Conservation (phyloP, 1,284 basidiomycete genomes). For the Filobasidium uniguttulatum region DNA sequence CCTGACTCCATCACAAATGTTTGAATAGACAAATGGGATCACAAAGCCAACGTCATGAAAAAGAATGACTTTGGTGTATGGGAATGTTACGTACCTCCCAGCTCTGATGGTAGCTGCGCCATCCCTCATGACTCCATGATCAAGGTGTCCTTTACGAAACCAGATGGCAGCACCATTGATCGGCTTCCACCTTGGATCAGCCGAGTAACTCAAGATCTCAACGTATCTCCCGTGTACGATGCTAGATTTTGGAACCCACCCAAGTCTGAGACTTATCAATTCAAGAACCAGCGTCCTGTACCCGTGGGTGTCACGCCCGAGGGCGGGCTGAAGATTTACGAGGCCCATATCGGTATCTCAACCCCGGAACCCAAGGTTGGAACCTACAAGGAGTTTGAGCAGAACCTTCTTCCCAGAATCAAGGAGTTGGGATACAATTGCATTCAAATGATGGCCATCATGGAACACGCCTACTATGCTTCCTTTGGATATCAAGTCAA, state of each 20-base stretch:
- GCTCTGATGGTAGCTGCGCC: conserved; percentile 53
- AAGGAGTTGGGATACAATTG: conserved; percentile 85
- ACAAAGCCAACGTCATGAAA: conserved; percentile 67
- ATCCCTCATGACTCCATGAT: conserved; percentile 91
- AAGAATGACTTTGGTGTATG: conserved; percentile 86
- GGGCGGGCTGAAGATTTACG: conserved; percentile 71
- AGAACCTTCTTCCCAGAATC: conserved; percentile 72
- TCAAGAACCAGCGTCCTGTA: conserved; percentile 63
- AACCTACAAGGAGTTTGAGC: conserved; percentile 89
- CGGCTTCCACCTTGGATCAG: conserved; percentile 85
- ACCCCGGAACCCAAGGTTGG: conserved; percentile 75
- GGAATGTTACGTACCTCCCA: conserved; percentile 68
- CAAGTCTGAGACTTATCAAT: conserved; percentile 52
- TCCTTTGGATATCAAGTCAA: conserved; percentile 98
- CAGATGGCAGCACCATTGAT: conserved; percentile 67
- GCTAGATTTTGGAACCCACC: conserved; percentile 98
- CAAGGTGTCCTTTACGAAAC: conserved; percentile 78
- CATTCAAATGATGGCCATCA: conserved; percentile 93
- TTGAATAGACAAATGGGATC: conserved; percentile 69
- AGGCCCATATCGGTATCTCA: conserved; percentile 96
- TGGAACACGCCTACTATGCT: conserved; percentile 98
- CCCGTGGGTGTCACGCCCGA: conserved; percentile 13
- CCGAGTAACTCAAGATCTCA: conserved; percentile 86
- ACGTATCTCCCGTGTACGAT: conserved; percentile 82
- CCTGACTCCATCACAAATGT: background rate